Base-by-base conservation (phyloP, 2,329 filamentous ascomycete genomes). In the Talaromyces sp. region DNA sequence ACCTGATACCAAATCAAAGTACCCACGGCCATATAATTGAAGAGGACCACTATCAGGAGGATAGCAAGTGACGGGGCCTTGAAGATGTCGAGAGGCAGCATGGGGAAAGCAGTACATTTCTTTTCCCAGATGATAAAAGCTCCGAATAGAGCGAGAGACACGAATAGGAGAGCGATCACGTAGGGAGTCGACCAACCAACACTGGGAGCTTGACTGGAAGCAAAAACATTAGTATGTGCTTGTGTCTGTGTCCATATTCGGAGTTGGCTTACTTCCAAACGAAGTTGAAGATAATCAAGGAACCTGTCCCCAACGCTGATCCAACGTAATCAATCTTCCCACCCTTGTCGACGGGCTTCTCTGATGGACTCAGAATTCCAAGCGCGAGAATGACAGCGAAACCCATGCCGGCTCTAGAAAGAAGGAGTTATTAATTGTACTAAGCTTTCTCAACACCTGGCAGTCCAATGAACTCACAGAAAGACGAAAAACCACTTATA, bases 1-100 rank as follows among this genome's bases (percentile, higher is more conserved):
- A 80, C 71, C 56, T 80, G 76, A 71, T 85, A 85, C 80, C 81
- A 85, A 7, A 83, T 71, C 0, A 77, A 71, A n/a, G 80, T 82
- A 0, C 82, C 81, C 15, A 82, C 74, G 0, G 78, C 75, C 82
- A 84, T 84, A 70, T 81, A 84, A 34, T 74, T 78, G 6, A 83
- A 69, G 1, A 83, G 70, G 1, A 81, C 77, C 10, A 81, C 80
- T 2, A 81, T 70, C 2, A 84, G 75, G 2, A 84, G 67, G 0
- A 77, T 72, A 0, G 73, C 69, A 67, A 84, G 83, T 0, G 80
- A 81, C 0, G 81, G 81, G 0, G 81, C 77, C 27, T 71, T 73
- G 64, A 80, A 84, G 15, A 84, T 80, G 3, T 73, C 72, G 0
- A 84, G 67, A 0, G 83, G 82, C 73, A 84, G 75, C 27, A 84